Evolutionary conservation across 2,329 filamentous ascomycete species (phyloP), one percentile per base, ranked within the genome.

Genomic region (Trichothecium roseum): DNA sequence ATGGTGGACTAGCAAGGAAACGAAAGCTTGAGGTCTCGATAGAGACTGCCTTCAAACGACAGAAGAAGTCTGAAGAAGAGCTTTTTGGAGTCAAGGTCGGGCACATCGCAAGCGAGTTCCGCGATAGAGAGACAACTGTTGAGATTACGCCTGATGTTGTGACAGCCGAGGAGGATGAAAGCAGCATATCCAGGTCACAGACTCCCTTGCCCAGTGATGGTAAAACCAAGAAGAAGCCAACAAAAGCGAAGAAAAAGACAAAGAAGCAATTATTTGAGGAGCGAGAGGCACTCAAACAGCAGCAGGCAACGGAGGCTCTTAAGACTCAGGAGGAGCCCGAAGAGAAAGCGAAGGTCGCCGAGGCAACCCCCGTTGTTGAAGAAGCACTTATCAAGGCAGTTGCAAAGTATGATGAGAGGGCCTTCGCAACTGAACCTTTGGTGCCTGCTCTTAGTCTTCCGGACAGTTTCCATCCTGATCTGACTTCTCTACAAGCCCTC

Each of bases 11-110:
- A 40, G 68, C 37, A 13, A 82, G 62, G 54, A 91, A 94, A 55
- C 78, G 83, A 44, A 91, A 89, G 56, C 68, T 85, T 28, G 74
- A 82, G 28, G 39, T 40, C 3, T 77, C 80, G 27, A 72, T 84
- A 15, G 74, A 83, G 39, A 72, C 73, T 37, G 72, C 80, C 32
- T 74, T 83, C 34, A 91, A 94, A 56, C 77, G 84, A 33, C 82
- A 81, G 48, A 89, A 87, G 62, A 86, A 85, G 53, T 68, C 68
- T 0, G 84, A 88, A 39, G 84, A 89, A 47, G 83, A 86, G 46
- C 66, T 89, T 5, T 87, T 87, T 50, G 78, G 74, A 12, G 65
- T 82, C 30, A 72, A 69, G 24, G 65, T 74, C 16, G 64, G 68
- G 34, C 66, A 63, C 37, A 63, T 74, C 16, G 69, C 71, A 36